Evolutionary conservation across 2,329 filamentous ascomycete species (phyloP), one percentile per base, ranked within the genome.

Genomic region (Trichoderma semiorbis): DNA sequence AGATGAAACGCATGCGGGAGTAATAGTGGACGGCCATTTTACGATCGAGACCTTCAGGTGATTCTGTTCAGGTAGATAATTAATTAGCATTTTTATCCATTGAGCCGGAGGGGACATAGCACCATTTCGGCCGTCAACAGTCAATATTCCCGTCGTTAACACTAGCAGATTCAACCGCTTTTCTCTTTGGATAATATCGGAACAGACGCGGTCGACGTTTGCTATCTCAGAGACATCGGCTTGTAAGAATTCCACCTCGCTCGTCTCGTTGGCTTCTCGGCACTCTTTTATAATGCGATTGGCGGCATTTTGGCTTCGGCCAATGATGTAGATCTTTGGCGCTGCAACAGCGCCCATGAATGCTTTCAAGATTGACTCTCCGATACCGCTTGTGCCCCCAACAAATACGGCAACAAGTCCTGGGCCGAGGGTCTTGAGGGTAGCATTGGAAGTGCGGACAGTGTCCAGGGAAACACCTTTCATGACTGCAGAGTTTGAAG

Each of bases 311-410:
- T 81, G 73, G 1, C 79, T 82, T 1, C 87, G 83, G 1, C 87
- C 87, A 50, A 89, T 74, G 47, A 88, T 81, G 76, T 90, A 89
- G 34, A 87, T 81, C 21, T 79, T 83, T 1, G 75, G 1, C 1
- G 43, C 76, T 2, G 74, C 71, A 2, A 83, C 77, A 21, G 82
- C 75, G 53, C 82, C 80, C 12, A 82, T 81, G 53, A 88, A 85
- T 26, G 82, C 77, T 66, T 83, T 84, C 18, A 88, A 77, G 0
- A 85, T 83, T 14, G 81, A 77, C 72, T 85, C 80, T 8, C 87
- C 87, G 57, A 89, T 87, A n/a, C 87, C 87, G 47, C 82, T 83
- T 5, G 87, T 89, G 32, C 83, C 87, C 39, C 87, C 86, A 5
- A 87, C 83, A 70, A 88, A 88, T 30, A 87, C 82, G n/a, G 43